Evolutionary conservation across 352 stramenopile genomes (phyloP).

Genomic region (Phytophthora ohioensis): DNA sequence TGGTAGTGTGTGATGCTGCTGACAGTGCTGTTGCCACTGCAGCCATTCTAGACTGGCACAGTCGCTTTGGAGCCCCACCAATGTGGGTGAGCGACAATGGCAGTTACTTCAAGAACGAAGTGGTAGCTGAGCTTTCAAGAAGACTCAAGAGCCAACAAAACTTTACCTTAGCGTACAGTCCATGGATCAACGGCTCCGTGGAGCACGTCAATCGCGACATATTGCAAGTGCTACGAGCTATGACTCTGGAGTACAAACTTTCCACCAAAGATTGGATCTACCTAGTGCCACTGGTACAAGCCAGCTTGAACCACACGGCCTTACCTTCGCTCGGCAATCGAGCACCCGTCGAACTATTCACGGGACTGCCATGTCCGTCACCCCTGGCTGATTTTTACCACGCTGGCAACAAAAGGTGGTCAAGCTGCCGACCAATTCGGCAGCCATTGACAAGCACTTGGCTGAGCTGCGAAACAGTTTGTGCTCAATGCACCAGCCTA

Average conservation of each 20-base stretch:
- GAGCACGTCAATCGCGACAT: slow-evolving; percentile 42
- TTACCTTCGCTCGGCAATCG: slow-evolving; percentile 25
- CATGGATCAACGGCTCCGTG: slow-evolving; percentile 45
- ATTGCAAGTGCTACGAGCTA: slow-evolving; percentile 39
- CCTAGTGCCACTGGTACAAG: slow-evolving; percentile 31
- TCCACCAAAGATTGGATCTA: slow-evolving; percentile 17
- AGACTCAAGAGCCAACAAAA: slow-evolving; percentile 32
- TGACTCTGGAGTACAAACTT: slow-evolving; percentile 38
- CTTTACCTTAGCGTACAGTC: slow-evolving; percentile 38
- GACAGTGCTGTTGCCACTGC: slow-evolving; percentile 1
- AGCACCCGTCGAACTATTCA: slow-evolving; percentile 31
- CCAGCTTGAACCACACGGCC: slow-evolving; percentile 41
- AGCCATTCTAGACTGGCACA: slow-evolving; percentile 10
- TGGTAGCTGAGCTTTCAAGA: slow-evolving; percentile 14
- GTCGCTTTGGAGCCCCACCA: slow-evolving; percentile 5
- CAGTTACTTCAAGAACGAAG: background rate
- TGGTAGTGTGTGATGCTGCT: slow-evolving; percentile 30
- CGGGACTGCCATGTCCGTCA: slow-evolving; percentile 2
- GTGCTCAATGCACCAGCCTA: background rate
- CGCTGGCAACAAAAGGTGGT: background rate
- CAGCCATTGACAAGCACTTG: background rate
- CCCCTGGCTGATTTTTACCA: background rate
- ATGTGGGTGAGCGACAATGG: slow-evolving; percentile 5
- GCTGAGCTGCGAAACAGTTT: background rate
- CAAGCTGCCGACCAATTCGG: background rate